Evolutionary conservation across 2,329 filamentous ascomycete genomes (phyloP).

Genomic region (Nemania diffusa): DNA sequence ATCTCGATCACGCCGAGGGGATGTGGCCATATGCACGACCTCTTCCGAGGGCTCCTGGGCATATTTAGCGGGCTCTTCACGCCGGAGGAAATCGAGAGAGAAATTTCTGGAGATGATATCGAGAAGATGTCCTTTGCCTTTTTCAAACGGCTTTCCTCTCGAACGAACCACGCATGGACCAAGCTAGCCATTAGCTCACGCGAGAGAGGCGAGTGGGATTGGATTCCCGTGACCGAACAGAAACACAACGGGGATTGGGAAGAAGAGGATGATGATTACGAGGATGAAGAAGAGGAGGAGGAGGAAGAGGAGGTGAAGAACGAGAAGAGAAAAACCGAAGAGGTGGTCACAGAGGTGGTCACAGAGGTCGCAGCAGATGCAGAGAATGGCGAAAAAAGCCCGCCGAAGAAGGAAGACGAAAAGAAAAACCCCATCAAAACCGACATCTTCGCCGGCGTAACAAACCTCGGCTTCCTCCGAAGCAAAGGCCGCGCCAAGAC

Average conservation of each 20-base stretch:
- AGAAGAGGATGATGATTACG: background rate
- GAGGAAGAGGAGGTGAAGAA: background rate
- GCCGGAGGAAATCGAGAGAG: constrained; percentile 34
- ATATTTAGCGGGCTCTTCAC: constrained; percentile 46
- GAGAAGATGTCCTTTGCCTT: constrained; percentile 45
- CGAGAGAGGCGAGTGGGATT: constrained; percentile 43
- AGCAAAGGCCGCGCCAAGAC: constrained; percentile 24
- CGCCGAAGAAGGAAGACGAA: background rate
- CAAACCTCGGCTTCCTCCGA: constrained; percentile 40
- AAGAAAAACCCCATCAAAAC: constrained; percentile 38
- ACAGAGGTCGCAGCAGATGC: no score
- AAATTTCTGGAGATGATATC: constrained; percentile 23
- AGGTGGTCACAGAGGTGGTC: background rate
- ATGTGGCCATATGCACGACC: constrained; percentile 32
- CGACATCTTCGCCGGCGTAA: constrained; percentile 45
- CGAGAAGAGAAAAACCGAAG: background rate
- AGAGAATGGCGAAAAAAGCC: background rate
- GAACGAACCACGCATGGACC: constrained; percentile 45
- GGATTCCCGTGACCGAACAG: constrained; percentile 44
- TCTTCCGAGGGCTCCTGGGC: constrained; percentile 46
- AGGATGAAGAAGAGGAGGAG: background rate
- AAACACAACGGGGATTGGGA: constrained; percentile 18
- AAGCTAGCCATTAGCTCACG: constrained; percentile 45
- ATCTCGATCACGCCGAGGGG: constrained; percentile 45
- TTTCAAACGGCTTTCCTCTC: constrained; percentile 44